These are phyloP conservation scores for Komagataella pseudopastoris DNA, from an alignment of 805 yeast genomes.

Conservation along the genomic window DNA sequence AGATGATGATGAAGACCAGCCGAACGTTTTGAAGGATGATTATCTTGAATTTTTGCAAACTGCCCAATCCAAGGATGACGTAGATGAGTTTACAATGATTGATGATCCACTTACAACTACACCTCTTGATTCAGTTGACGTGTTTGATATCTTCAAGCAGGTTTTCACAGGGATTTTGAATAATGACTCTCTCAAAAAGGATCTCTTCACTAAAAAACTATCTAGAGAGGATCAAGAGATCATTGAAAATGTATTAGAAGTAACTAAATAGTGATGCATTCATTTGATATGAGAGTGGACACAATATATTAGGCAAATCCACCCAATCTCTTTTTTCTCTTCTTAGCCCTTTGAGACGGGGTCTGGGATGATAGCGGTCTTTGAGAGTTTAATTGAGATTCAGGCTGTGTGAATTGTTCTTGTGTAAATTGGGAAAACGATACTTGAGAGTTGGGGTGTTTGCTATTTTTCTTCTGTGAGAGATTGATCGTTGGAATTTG, in stretches of 20 bases:
- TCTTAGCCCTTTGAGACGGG: constrained; percentile 7
- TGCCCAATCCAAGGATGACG: constrained; percentile 28
- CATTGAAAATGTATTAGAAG: not conserved
- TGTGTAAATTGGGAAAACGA: constrained; percentile 18
- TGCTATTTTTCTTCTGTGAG: not conserved
- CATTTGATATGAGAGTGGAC: constrained; percentile 1
- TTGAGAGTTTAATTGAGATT: not conserved
- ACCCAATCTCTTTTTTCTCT: constrained; percentile 30
- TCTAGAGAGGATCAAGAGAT: not conserved
- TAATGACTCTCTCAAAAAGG: not conserved
- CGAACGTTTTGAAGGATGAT: constrained; percentile 22
- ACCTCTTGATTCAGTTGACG: constrained; percentile 65
- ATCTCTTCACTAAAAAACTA: not conserved
- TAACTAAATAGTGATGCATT: not conserved
- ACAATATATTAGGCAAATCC: constrained; percentile 27
- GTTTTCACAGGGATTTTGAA: constrained; percentile 21
- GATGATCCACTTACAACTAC: constrained; percentile 77
- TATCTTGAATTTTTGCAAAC: constrained; percentile 33
- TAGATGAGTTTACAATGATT: constrained; percentile 58
- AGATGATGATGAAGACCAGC: constrained; percentile 16
- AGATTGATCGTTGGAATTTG: constrained; percentile 3
- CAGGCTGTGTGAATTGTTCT: constrained; percentile 2
- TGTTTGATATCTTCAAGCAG: constrained; percentile 51
- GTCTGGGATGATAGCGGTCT: constrained; percentile 1
- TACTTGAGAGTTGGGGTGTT: constrained; percentile 11